These are phyloP conservation scores for Aulographum hederae DNA, from an alignment of 2,329 filamentous ascomycete species.

Conservation along the genomic window DNA sequence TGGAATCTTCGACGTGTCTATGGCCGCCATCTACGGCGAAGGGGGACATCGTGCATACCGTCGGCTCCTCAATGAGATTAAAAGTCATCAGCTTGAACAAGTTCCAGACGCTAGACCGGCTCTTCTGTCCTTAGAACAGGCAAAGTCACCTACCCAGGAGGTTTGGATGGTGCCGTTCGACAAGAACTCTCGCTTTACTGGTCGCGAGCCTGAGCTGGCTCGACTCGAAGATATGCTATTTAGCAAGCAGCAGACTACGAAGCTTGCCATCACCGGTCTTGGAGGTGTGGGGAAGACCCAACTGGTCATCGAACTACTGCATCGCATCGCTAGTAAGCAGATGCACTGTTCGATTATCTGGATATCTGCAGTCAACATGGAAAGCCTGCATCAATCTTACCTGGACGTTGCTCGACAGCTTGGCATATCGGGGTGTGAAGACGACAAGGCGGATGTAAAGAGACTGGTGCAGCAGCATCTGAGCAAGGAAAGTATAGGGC, in stretches of 20 bases:
- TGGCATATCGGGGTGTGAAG: slow-evolving; percentile 9
- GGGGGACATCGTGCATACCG: slow-evolving; percentile 1
- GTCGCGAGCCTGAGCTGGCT: slow-evolving; percentile 9
- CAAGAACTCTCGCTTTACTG: slow-evolving; percentile 9
- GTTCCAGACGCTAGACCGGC: slow-evolving; percentile 1
- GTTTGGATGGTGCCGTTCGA: slow-evolving; percentile 2
- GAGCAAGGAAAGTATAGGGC: slow-evolving; percentile 5
- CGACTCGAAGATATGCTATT: slow-evolving; percentile 12
- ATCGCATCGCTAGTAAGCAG: slow-evolving; percentile 17
- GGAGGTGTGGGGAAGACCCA: slow-evolving; percentile 26
- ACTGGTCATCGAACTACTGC: slow-evolving; percentile 21
- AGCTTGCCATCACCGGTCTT: slow-evolving; percentile 16
- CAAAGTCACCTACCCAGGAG: slow-evolving; percentile 5
- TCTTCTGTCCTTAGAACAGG: slow-evolving; percentile 3
- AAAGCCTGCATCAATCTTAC: slow-evolving; percentile 22
- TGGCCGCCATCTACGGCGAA: slow-evolving; percentile 5
- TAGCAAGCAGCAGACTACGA: slow-evolving; percentile 6
- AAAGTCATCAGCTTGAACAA: slow-evolving; percentile 1
- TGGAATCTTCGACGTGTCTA: slow-evolving; percentile 6
- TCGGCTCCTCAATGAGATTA: slow-evolving; percentile 2
- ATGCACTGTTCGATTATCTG: slow-evolving; percentile 24
- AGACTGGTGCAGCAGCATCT: slow-evolving; percentile 8
- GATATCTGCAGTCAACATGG: slow-evolving; percentile 22
- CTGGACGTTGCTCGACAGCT: slow-evolving; percentile 15
- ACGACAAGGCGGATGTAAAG: slow-evolving; percentile 8